phyloP scores from a whole-genome alignment of 2,329 filamentous ascomycete genomes.

The Claviceps capensis region DNA sequence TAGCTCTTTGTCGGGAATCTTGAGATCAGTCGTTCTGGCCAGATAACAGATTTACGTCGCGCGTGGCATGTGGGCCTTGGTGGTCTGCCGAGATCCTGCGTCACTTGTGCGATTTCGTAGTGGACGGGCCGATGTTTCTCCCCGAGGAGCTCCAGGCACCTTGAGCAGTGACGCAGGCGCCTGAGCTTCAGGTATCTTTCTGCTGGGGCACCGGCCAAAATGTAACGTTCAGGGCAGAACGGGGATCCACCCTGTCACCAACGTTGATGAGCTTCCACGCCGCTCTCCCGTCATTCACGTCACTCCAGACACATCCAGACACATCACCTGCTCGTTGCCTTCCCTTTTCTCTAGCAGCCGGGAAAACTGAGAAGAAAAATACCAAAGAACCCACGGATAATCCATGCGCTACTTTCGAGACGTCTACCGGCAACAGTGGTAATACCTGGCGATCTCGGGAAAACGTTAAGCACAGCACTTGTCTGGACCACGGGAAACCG shows the following conservation, averaged over 20 bases:
- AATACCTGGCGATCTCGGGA: background rate
- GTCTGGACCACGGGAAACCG: background rate
- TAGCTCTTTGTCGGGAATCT: no score
- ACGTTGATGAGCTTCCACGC: slow-evolving; percentile 7
- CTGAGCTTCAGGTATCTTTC: background rate
- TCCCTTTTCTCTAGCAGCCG: background rate
- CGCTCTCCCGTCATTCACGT: background rate
- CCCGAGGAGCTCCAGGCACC: slow-evolving; percentile 4
- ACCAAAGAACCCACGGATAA: background rate
- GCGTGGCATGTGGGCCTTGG: background rate
- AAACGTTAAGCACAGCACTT: background rate
- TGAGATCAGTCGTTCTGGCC: slow-evolving; percentile 5
- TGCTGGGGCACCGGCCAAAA: background rate
- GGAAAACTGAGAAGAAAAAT: no score
- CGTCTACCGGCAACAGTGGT: background rate
- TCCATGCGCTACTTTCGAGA: background rate
- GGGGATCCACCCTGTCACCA: slow-evolving; percentile 4
- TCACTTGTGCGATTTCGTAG: background rate
- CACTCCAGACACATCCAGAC: background rate
- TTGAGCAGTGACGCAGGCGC: slow-evolving; percentile 5
- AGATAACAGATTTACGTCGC: slow-evolving; percentile 5
- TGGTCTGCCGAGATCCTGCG: background rate
- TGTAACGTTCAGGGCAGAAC: background rate
- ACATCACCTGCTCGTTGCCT: background rate
- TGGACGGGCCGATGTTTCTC: slow-evolving; percentile 8